Conservation (phyloP, 2,329 filamentous ascomycete genomes). For the Phyllosticta citriasiana region DNA sequence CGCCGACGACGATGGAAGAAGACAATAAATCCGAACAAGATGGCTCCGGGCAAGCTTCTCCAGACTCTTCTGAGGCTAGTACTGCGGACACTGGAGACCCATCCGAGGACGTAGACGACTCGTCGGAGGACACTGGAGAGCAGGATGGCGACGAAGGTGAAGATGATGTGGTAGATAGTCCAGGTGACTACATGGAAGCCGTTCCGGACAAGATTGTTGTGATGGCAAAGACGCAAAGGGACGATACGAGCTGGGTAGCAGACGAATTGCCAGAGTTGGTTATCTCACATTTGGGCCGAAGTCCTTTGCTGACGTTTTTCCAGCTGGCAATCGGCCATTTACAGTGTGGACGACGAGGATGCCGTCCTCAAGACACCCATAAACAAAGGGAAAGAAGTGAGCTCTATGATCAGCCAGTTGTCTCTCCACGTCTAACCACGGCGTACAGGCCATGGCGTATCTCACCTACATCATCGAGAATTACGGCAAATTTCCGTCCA, state of each 20-base stretch:
- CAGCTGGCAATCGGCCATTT: conserved; percentile 11
- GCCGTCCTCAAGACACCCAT: conserved; percentile 12
- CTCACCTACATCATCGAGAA: conserved; percentile 19
- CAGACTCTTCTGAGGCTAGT: not conserved
- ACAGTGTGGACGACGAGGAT: conserved; percentile 12
- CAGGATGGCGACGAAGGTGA: not conserved
- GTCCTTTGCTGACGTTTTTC: not conserved
- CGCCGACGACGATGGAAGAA: not conserved
- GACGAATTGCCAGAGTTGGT: conserved; percentile 9
- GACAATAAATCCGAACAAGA: not conserved
- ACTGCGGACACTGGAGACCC: not conserved
- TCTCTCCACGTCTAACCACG: not conserved
- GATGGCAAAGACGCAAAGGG: conserved; percentile 5
- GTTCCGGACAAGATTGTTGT: conserved; percentile 7
- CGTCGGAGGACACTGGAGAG: not conserved
- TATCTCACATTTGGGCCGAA: too few species aligned
- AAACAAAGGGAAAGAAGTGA: conserved; percentile 16
- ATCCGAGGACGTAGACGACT: not conserved
- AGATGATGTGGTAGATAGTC: not conserved
- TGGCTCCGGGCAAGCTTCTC: not conserved
- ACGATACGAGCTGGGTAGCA: conserved; percentile 15
- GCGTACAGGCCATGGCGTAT: conserved; percentile 15
- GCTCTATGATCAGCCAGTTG: not conserved
- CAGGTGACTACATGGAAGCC: not conserved
- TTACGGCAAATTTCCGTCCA: conserved; percentile 15